phyloP scores from a whole-genome alignment of 345 rosid genomes.

The Hevea brasiliensis region DNA sequence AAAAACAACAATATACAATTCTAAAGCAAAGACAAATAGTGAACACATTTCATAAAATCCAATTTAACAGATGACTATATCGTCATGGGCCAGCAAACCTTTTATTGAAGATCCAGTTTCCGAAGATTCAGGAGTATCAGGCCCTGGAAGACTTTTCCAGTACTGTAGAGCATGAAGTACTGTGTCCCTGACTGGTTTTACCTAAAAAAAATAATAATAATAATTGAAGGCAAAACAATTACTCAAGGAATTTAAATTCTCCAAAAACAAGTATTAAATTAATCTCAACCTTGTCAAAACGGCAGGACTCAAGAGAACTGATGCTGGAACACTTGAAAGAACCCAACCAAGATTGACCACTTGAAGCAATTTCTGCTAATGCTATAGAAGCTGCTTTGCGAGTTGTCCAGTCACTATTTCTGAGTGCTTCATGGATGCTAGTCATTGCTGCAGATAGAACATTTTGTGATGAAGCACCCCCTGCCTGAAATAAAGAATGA shows the following conservation, averaged over 20 bases:
- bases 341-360: conserved; percentile 63
- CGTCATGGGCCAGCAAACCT: conserved; percentile 44
- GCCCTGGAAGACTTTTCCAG: conserved; percentile 74
- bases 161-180: conserved; percentile 67
- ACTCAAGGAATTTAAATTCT: conserved; percentile 12
- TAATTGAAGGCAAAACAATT: background rate
- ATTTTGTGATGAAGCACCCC: conserved; percentile 68
- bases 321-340: conserved; percentile 70
- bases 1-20: background rate
- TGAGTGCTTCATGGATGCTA: conserved; percentile 77
- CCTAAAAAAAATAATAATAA: conserved; percentile 45
- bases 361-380: conserved; percentile 69
- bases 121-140: conserved; percentile 65
- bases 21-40: background rate
- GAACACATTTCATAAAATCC: background rate
- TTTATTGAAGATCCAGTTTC: conserved; percentile 75
- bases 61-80: conserved; percentile 1
- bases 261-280: background rate
- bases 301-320: conserved; percentile 76
- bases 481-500: conserved; percentile 58
- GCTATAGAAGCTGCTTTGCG: conserved; percentile 92
- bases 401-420: conserved; percentile 77
- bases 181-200: conserved; percentile 91
- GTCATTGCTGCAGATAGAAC: conserved; percentile 62
- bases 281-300: conserved; percentile 82